phyloP scores from a whole-genome alignment of 371 early-diverging fungal species.

The Apophysomyces variabilis region DNA sequence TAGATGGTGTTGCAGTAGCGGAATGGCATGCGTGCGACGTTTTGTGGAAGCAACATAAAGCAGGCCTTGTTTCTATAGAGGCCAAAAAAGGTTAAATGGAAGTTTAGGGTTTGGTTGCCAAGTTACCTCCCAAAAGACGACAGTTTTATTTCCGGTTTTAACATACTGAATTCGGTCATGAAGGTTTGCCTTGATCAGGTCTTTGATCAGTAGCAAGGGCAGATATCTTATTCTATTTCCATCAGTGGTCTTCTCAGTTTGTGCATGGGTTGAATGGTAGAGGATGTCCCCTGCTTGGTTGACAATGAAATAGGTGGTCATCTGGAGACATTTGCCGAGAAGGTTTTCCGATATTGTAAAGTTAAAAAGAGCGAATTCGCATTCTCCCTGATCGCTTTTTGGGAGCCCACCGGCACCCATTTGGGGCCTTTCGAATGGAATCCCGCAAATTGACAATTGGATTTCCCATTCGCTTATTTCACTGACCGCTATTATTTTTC shows the following conservation, averaged over 20 bases:
- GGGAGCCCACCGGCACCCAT: neutral
- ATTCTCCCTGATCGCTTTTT: slow-evolving; percentile 4
- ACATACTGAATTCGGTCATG: slow-evolving; percentile 48
- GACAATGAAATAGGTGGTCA: slow-evolving; percentile 46
- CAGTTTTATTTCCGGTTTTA: slow-evolving; percentile 31
- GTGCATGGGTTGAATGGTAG: slow-evolving; percentile 33
- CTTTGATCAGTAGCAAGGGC: slow-evolving; percentile 49
- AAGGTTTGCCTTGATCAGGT: slow-evolving; percentile 47
- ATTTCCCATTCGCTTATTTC: neutral
- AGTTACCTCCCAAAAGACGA: slow-evolving; percentile 51
- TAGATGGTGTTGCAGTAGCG: slow-evolving; percentile 42
- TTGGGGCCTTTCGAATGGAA: neutral
- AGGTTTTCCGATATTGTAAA: neutral
- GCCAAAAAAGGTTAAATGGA: neutral
- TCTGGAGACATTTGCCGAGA: slow-evolving; percentile 16
- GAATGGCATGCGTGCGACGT: slow-evolving; percentile 27
- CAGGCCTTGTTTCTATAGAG: slow-evolving; percentile 33
- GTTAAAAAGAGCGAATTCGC: neutral
- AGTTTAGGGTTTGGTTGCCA: neutral
- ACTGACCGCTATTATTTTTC: neutral
- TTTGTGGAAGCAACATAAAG: slow-evolving; percentile 41
- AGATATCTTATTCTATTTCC: slow-evolving; percentile 41
- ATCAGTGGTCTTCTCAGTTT: slow-evolving; percentile 22
- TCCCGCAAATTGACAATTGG: neutral
- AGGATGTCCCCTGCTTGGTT: slow-evolving; percentile 46